Percentiles rank a stretch among this genome's conserved stretches.
Conservation (phyloP, 2,329 filamentous ascomycete species). For the Xylariaceae sp. region DNA sequence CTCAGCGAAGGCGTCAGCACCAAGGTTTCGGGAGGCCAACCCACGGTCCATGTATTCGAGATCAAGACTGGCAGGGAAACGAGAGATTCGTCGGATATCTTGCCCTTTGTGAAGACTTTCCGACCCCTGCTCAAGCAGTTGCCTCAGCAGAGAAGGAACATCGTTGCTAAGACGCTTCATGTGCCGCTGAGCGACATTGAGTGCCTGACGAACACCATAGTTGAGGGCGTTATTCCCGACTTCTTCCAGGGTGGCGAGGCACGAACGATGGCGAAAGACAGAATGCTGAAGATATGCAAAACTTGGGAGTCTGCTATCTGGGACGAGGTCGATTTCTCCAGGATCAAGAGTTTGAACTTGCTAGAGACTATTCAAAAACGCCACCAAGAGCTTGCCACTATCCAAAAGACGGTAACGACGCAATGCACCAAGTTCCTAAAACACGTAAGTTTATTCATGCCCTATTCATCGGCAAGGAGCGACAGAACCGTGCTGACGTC, state of each 20-base stretch:
- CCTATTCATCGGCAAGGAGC: too few species aligned
- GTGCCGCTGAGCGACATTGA: slow-evolving; percentile 76
- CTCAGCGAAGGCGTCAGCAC: slow-evolving; percentile 67
- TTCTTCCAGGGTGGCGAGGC: slow-evolving; percentile 50
- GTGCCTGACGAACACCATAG: slow-evolving; percentile 68
- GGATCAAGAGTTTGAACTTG: slow-evolving; percentile 75
- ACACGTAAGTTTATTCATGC: slow-evolving; percentile 77
- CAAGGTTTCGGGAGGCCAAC: slow-evolving; percentile 50
- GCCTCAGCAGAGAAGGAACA: slow-evolving; percentile 59
- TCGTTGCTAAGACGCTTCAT: slow-evolving; percentile 62
- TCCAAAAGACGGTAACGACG: slow-evolving; percentile 60
- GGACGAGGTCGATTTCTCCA: slow-evolving; percentile 77
- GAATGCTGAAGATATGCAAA: slow-evolving; percentile 62
- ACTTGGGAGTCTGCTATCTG: slow-evolving; percentile 71
- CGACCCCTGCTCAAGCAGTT: slow-evolving; percentile 62
- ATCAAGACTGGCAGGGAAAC: slow-evolving; percentile 63
- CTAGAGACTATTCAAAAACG: slow-evolving; percentile 75
- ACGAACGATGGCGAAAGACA: slow-evolving; percentile 54
- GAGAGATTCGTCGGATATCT: slow-evolving; percentile 73
- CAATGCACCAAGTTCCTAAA: slow-evolving; percentile 76
- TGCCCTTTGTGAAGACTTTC: slow-evolving; percentile 75
- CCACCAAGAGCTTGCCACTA: slow-evolving; percentile 53
- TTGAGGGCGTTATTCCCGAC: slow-evolving; percentile 54
- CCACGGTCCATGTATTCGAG: slow-evolving; percentile 72
- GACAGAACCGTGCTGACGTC: slow-evolving; percentile 4